Evolutionary conservation across 495 filamentous ascomycete species (phyloP), one percentile per base, ranked within the genome.

Genomic region (Pseudoneurospora amorphoporcata): DNA sequence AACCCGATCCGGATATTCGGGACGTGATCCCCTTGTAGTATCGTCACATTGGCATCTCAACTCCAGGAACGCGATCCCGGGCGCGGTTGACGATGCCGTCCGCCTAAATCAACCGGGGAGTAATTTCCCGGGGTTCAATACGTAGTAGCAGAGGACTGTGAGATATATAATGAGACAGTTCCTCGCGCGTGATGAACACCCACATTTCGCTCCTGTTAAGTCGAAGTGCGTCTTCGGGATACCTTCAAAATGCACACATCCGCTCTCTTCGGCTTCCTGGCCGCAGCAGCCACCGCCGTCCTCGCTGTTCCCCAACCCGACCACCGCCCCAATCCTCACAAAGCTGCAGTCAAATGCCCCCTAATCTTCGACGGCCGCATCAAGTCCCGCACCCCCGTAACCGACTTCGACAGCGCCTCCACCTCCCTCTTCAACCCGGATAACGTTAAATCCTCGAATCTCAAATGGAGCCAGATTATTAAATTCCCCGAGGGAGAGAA

Each of bases 401-500:
- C 78, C 71, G 83, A 85, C 75, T 85, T 85, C 71, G 83, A 85
- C 77, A 78, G 72, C 76, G 79, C 77, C 75, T 72, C 72, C 61
- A 83, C 80, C 68, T 81, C 79, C 68, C 77, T 78, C 39, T 85
- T 85, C 79, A 83, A 84, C 75, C 79, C 83, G 16, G 83, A 85
- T 71, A 84, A 85, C 75, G 77, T 84, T 74, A 85, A 85, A 69
- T 81, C 84, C 39, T 45, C 79, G 53, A 76, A 73, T 70, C 79
- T 86, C 69, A 83, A 82, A 70, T 87, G 84, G 78, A 82, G 80
- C 72, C 65, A 83, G 70, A 84, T 84, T 73, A 71, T 87, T 69
- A 78, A 82, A 68, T 83, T 85, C 72, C 85, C 84, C 42, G 53
- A 74, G 23, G 23, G 23, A n/a, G 68, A 65, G 39, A 73, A 73